Percentiles rank a stretch among this genome's conserved stretches.
Evolutionary conservation across 73 alveolate genomes (phyloP).

Genomic region (Tetrahymena borealis): DNA sequence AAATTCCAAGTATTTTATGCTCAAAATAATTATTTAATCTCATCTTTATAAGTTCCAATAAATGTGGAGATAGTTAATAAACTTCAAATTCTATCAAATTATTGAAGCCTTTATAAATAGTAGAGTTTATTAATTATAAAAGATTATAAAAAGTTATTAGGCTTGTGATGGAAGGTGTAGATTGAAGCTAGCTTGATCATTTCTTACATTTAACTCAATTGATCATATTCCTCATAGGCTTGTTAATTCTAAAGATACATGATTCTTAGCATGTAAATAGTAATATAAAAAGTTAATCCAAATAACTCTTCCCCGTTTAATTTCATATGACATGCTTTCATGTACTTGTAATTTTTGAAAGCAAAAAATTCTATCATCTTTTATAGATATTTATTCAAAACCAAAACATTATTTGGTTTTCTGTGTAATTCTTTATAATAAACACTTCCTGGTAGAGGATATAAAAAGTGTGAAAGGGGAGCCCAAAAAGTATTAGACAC

Average conservation of each 20-base stretch:
- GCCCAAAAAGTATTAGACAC: not conserved
- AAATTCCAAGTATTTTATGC: too few species aligned
- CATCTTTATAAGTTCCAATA: too few species aligned
- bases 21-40: too few species aligned
- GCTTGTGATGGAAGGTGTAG: not conserved
- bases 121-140: not conserved
- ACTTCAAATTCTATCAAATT: not conserved
- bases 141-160: not conserved
- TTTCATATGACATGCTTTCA: not conserved
- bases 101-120: not conserved
- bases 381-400: not conserved
- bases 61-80: too few species aligned
- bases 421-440: not conserved
- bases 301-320: not conserved
- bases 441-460: not conserved
- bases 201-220: not conserved
- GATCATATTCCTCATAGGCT: not conserved
- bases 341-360: not conserved
- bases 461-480: not conserved
- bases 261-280: not conserved
- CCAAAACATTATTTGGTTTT: not conserved
- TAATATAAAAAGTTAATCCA: not conserved
- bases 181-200: not conserved
- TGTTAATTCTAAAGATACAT: not conserved
- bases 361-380: not conserved